Evolutionary conservation across 176 grass and related monocot species (phyloP).

Genomic region (Lolium multiflorum): DNA sequence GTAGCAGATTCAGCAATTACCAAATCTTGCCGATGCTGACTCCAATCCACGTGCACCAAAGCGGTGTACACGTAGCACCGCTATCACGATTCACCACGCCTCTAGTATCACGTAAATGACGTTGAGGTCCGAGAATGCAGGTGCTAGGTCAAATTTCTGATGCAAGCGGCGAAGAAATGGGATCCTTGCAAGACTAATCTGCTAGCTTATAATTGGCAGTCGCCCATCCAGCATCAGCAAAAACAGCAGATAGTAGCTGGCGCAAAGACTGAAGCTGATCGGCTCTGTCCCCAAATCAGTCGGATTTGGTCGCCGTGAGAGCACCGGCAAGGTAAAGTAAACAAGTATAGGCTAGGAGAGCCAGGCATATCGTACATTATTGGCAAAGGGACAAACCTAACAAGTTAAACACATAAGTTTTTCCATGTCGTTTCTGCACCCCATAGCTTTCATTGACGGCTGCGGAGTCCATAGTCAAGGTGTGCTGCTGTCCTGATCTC

Average conservation of each 20-base stretch:
- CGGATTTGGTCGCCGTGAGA: not conserved
- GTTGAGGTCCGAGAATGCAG: not conserved
- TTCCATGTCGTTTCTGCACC: conserved; percentile 26
- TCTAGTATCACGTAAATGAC: not conserved
- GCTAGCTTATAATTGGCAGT: not conserved
- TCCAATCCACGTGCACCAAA: not conserved
- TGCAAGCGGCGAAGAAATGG: not conserved
- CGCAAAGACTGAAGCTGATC: not conserved
- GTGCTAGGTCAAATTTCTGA: not conserved
- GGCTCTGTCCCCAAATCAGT: not conserved
- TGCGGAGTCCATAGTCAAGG: conserved; percentile 5
- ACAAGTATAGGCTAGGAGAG: too few relatives aligned
- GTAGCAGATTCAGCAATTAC: not conserved
- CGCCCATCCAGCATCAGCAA: not conserved
- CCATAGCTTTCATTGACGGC: conserved; percentile 41
- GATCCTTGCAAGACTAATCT: conserved; percentile 1
- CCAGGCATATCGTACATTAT: too few relatives aligned
- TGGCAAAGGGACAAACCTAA: too few relatives aligned
- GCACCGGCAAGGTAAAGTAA: not conserved
- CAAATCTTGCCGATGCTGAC: not conserved
- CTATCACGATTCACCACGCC: not conserved
- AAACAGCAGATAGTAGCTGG: not conserved
- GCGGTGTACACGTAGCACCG: not conserved
- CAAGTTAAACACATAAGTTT: not conserved
- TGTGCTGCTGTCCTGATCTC: conserved; percentile 11